phyloP scores from a whole-genome alignment of 768 basidiomycete species.

The Dacryopinax spathularia region DNA sequence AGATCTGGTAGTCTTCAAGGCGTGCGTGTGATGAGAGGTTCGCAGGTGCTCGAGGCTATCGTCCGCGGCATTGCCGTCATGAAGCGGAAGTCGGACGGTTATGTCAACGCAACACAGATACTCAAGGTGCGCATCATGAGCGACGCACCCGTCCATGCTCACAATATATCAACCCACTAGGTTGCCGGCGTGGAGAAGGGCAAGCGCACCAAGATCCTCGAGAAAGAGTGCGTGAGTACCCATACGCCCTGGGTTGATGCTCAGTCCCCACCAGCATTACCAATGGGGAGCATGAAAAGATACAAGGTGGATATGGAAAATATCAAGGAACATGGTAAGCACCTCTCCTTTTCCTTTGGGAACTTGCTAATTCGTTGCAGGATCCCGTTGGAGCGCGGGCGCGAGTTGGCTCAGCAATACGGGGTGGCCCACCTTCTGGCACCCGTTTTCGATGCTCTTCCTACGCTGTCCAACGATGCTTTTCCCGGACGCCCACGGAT shows the following conservation, averaged over 20 bases:
- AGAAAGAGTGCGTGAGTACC: conserved; percentile 4
- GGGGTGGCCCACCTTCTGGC: conserved; percentile 77
- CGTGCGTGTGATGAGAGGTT: background rate
- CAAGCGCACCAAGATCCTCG: conserved; percentile 75
- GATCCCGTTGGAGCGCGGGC: conserved; percentile 91
- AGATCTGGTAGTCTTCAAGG: background rate
- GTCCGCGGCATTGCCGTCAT: conserved; percentile 96
- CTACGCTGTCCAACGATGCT: background rate
- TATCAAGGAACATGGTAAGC: conserved; percentile 96
- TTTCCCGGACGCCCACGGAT: background rate
- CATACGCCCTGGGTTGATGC: background rate
- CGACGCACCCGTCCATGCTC: background rate
- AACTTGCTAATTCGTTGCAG: conserved; percentile 28
- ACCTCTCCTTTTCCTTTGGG: background rate
- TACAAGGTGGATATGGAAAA: conserved; percentile 97
- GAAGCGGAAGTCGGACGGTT: conserved; percentile 87
- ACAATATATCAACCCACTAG: background rate
- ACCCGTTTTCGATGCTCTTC: conserved; percentile 71
- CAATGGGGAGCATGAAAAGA: conserved; percentile 90
- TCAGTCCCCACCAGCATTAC: background rate
- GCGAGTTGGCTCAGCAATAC: conserved; percentile 83
- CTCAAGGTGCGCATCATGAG: conserved; percentile 64
- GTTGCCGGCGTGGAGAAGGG: conserved; percentile 79
- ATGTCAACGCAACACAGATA: conserved; percentile 96
- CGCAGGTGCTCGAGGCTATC: conserved; percentile 93